Percentiles rank a stretch among this genome's conserved stretches.
phyloP scores from a whole-genome alignment of 495 filamentous ascomycete genomes.

The Bacidia rubella region DNA sequence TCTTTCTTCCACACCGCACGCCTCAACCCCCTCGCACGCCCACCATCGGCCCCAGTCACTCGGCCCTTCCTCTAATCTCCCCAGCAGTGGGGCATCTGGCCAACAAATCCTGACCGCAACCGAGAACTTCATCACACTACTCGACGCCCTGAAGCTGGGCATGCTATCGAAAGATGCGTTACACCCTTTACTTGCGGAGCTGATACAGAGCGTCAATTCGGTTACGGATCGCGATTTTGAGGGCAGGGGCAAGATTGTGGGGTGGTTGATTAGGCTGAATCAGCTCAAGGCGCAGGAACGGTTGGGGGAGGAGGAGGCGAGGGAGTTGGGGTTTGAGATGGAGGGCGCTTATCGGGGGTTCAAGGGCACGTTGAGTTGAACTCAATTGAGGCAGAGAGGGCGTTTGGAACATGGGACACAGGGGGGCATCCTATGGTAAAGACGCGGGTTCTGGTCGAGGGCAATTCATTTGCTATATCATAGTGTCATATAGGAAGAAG shows the following conservation, averaged over 20 bases:
- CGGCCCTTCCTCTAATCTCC: slow-evolving; percentile 45
- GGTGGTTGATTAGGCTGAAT: slow-evolving; percentile 94
- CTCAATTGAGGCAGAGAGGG: neutral
- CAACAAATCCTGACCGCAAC: slow-evolving; percentile 74
- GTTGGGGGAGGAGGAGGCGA: slow-evolving; percentile 69
- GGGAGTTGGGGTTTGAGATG: slow-evolving; percentile 80
- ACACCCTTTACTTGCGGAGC: slow-evolving; percentile 82
- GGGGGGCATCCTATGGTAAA: neutral
- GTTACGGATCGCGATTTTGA: slow-evolving; percentile 91
- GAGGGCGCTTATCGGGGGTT: slow-evolving; percentile 86
- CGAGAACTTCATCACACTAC: slow-evolving; percentile 95
- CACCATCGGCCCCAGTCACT: slow-evolving; percentile 79
- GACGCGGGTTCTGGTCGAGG: neutral
- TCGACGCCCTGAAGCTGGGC: slow-evolving; percentile 83
- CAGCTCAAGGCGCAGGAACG: slow-evolving; percentile 94
- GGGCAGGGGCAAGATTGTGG: slow-evolving; percentile 87
- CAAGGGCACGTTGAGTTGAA: slow-evolving; percentile 51
- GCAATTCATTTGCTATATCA: too few relatives aligned
- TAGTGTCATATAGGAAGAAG: too few relatives aligned
- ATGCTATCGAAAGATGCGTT: slow-evolving; percentile 88
- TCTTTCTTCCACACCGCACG: slow-evolving; percentile 29
- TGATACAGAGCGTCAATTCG: slow-evolving; percentile 92
- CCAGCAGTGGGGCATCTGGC: slow-evolving; percentile 45
- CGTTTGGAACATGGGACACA: neutral
- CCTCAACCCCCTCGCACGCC: slow-evolving; percentile 40